Base-by-base conservation (phyloP, 148 eudicot genomes). In the Camellia japonica region DNA sequence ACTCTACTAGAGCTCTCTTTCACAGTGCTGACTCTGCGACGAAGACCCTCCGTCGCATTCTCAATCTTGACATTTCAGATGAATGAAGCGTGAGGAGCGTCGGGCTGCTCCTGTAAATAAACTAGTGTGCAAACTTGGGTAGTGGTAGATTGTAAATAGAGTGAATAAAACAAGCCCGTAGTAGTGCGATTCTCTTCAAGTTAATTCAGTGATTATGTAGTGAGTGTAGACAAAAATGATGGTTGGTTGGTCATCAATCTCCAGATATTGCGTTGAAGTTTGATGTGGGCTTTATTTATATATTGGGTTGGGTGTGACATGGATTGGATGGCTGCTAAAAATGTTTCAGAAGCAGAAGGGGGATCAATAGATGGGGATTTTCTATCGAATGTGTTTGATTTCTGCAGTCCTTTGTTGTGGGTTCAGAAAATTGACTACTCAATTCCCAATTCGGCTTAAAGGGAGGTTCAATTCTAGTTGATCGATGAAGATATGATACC, bases 31-130 rank as follows among this genome's bases (percentile, higher is more conserved):
- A 92, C 78, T 90, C 87, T 43, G 99, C 97, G 70, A 96, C 99
- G 0, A 85, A 85, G 90, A 89, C 89, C 19, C 92, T 96, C 42
- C 91, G 98, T 72, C 95, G 99, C 79, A 93, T 96, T 76, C 99
- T 96, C 85, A 90, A 96, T 78, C 98, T 96, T 63, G 97, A 96
- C 88, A 81, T 84, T 73, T 64, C 86, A 74, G 93, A 93, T 85
- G 91, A 86, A 82, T 90, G 92, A 91, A 75, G 68, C 71, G 46
- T 19, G 74, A 71, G 80, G 87, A 71, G 85, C 69, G 64, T 60
- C 3, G n/a, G 42, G 71, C 81, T 85, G 71, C 81, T 85, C 85
- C 79, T 87, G 89, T 89, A 86, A 86, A 84, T 87, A 83, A 83
- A 71, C 64, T 68, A 78, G 38, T 42, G 74, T 77, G 64, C 74